Conservation (phyloP, 2,329 filamentous ascomycete genomes). For the Falciphora oryzae region DNA sequence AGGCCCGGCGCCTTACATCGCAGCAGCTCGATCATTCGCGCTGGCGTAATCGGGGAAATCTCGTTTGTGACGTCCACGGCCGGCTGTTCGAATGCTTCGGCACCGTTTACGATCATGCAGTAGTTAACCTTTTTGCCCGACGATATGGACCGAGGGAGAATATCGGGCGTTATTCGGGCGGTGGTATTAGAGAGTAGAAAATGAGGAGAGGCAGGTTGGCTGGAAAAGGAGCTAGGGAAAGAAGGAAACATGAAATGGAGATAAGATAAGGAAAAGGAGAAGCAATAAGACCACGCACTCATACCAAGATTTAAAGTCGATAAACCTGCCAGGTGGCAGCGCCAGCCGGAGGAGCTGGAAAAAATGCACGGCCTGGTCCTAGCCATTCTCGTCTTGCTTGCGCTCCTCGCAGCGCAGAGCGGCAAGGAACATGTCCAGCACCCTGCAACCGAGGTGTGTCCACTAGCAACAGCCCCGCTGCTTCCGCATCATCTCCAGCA, state of each 20-base stretch:
- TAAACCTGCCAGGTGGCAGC: background rate
- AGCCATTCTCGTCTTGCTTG: slow-evolving; percentile 3
- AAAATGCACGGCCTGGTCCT: background rate
- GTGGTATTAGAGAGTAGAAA: background rate
- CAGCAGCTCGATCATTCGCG: slow-evolving; percentile 3
- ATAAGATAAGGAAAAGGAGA: too few relatives aligned
- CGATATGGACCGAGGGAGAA: background rate
- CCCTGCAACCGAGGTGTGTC: too few relatives aligned
- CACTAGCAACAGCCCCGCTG: too few relatives aligned
- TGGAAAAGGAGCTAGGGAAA: background rate
- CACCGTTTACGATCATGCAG: background rate
- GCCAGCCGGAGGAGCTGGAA: background rate
- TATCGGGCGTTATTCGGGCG: background rate
- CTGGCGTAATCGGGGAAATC: background rate
- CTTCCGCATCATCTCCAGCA: too few relatives aligned
- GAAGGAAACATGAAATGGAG: too few relatives aligned
- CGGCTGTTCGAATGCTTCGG: background rate
- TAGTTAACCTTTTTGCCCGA: slow-evolving; percentile 3
- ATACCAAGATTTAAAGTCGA: background rate
- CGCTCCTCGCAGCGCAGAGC: slow-evolving; percentile 1
- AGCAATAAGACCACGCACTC: background rate
- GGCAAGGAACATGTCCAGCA: background rate
- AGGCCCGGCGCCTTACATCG: background rate
- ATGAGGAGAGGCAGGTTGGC: background rate
- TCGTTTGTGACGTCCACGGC: background rate